Conservation (phyloP, 371 early-diverging fungal genomes). For the Mucor indicus region DNA sequence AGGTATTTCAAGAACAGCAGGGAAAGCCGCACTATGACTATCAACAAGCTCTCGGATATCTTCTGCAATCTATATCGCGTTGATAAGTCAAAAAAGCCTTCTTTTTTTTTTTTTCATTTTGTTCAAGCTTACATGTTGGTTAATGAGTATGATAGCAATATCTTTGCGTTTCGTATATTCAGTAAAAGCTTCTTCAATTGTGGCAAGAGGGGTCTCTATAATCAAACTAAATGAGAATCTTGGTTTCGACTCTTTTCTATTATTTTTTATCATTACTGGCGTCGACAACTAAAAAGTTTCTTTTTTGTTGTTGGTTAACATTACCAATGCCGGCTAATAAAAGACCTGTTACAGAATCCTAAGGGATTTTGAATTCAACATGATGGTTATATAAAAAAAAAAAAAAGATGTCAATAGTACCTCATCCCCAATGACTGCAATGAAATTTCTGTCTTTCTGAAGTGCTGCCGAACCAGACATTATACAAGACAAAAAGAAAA, state of each 20-base stretch:
- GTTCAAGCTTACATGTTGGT: constrained; percentile 79
- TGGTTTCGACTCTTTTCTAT: neutral
- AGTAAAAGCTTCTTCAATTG: constrained; percentile 87
- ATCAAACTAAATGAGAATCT: neutral
- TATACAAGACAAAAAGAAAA: too few species aligned
- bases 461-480: constrained; percentile 43
- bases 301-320: constrained; percentile 76
- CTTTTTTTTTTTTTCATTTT: neutral
- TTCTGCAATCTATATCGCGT: constrained; percentile 96
- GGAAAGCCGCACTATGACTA: constrained; percentile 89
- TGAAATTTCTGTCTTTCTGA: constrained; percentile 78
- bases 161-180: constrained; percentile 92
- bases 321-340: constrained; percentile 96
- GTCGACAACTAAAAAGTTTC: constrained; percentile 96
- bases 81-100: neutral
- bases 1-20: constrained; percentile 96
- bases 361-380: too few species aligned
- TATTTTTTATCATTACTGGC: constrained; percentile 63
- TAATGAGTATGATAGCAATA: constrained; percentile 96
- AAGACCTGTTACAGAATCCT: constrained; percentile 97
- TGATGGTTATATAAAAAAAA: neutral
- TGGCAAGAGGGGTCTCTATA: constrained; percentile 85
- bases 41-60: constrained; percentile 89
- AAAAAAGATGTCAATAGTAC: constrained; percentile 33
- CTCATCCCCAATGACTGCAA: constrained; percentile 97